Evolutionary conservation across 345 rosid species (phyloP), one percentile per base, ranked within the genome.

Genomic region (Gossypium ekmanianum): DNA sequence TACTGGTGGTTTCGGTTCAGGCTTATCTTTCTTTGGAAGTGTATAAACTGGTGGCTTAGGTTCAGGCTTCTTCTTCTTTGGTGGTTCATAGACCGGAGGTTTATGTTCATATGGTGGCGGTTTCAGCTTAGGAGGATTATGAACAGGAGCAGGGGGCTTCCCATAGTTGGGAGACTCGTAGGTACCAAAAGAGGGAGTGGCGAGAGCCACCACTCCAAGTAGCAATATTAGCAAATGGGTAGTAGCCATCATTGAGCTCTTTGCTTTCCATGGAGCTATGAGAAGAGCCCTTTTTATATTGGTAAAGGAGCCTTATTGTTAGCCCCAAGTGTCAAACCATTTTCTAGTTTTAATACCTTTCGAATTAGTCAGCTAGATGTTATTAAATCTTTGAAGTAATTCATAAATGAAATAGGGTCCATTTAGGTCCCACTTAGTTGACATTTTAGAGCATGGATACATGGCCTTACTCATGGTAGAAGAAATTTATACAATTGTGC

Each of bases 141-240:
- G 1, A 34, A 5, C 1, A 62, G 65, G 44, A 9, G 52, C 6
- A 2, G 71, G 71, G 3, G 71, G 71, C 6, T 47, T 47, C 2
- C 71, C 61, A 52, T 70, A 9, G 16, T n/a, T 39, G 61, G 61
- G 61, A 16, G 45, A 1, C 52, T 64, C 59, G 39, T 67, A 9
- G 41, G 43, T 9, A 34, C 78, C 75, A 11, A 78, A 61, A 24
- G 82, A 61, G 29, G 79, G 73, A 69, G 84, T 71, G 48, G 80
- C 13, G 18, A 75, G 55, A 62, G 63, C 79, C 68, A 70, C 79
- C 22, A 75, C 74, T 29, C 77, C 82, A 11, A 83, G 65, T 51
- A 85, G 58, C 75, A 82, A 47, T n/a, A 72, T 12, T 43, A 80
- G 61, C 62, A 76, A 76, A 74, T 74, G 29, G 10, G 63, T 13